These are phyloP conservation scores for Saccharomyces jurei DNA, from an alignment of 805 yeast species.

Conservation along the genomic window DNA sequence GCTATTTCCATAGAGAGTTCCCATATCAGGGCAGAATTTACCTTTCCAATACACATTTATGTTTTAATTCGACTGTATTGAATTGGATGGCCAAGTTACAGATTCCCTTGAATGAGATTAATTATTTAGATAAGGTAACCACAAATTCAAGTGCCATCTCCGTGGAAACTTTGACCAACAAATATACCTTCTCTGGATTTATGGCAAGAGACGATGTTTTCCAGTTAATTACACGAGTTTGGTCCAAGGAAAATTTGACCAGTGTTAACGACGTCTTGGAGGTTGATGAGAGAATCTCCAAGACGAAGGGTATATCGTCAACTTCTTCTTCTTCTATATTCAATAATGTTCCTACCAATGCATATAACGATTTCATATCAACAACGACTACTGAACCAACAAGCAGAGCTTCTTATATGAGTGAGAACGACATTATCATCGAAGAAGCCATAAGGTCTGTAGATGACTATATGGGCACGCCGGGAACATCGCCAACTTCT, in stretches of 20 bases:
- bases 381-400: conserved; percentile 11
- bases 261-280: conserved; percentile 2
- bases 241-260: conserved; percentile 36
- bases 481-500: not conserved
- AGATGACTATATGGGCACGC: conserved; percentile 26
- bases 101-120: conserved; percentile 62
- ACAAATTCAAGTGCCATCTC: conserved; percentile 66
- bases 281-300: not conserved
- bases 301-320: not conserved
- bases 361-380: conserved; percentile 15
- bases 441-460: conserved; percentile 38
- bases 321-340: not conserved
- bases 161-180: conserved; percentile 54
- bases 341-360: not conserved
- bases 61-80: conserved; percentile 72
- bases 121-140: conserved; percentile 53
- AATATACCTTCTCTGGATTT: conserved; percentile 81
- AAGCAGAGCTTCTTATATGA: conserved; percentile 22
- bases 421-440: conserved; percentile 18
- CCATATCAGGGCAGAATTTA: conserved; percentile 81
- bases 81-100: conserved; percentile 87
- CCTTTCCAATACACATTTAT: conserved; percentile 65
- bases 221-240: conserved; percentile 56
- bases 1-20: conserved; percentile 83
- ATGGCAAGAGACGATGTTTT: conserved; percentile 71